These are phyloP conservation scores for Aureobasidium zeae DNA, from an alignment of 2,329 filamentous ascomycete genomes.

Conservation along the genomic window DNA sequence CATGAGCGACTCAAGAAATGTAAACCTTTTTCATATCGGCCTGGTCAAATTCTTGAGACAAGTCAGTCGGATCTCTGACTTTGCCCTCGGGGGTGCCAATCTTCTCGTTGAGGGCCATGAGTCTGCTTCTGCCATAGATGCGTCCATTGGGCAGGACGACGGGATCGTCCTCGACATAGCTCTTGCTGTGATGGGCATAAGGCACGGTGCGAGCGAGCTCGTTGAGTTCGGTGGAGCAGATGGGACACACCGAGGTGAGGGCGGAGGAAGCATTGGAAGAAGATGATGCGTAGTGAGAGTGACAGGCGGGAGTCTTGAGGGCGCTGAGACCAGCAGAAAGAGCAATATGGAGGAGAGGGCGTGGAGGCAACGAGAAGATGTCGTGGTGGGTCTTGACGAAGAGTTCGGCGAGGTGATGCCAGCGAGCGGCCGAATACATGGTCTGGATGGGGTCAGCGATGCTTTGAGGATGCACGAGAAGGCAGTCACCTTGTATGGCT, in stretches of 20 bases:
- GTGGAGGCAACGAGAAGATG: conserved; percentile 70
- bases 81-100: conserved; percentile 56
- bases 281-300: conserved; percentile 54
- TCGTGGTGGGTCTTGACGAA: conserved; percentile 82
- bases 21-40: conserved; percentile 71
- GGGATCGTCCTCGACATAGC: conserved; percentile 79
- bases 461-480: neutral
- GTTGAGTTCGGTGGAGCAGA: conserved; percentile 92
- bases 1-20: conserved; percentile 9
- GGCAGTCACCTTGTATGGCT: conserved; percentile 50
- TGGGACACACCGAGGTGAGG: conserved; percentile 72
- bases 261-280: conserved; percentile 45
- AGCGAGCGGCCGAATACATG: conserved; percentile 64
- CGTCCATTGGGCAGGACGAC: conserved; percentile 79
- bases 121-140: conserved; percentile 67
- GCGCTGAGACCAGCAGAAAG: conserved; percentile 85
- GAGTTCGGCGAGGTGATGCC: conserved; percentile 64
- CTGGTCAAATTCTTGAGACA: conserved; percentile 54
- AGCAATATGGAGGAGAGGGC: conserved; percentile 81
- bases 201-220: conserved; percentile 80
- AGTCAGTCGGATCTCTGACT: conserved; percentile 68
- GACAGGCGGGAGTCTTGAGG: conserved; percentile 90
- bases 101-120: conserved; percentile 72
- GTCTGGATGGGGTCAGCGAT: conserved; percentile 9
- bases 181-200: conserved; percentile 92